Base-by-base conservation (phyloP, 176 grass and related monocot genomes). In the bread wheat (Triticum aestivum) region DNA sequence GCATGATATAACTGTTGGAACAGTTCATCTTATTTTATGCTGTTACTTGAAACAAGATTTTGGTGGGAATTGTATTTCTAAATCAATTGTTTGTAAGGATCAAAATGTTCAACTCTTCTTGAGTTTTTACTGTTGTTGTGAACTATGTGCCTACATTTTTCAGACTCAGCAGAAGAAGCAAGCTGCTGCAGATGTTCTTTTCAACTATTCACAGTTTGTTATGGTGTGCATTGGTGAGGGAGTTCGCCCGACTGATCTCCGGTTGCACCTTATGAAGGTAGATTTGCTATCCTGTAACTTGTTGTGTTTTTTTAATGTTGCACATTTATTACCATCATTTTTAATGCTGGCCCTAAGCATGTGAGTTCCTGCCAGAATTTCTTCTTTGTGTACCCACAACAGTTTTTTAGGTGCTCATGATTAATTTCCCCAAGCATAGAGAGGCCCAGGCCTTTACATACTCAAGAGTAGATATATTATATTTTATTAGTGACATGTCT, bases 181-280 rank as follows among this genome's bases (percentile, higher is more conserved):
- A 87, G 92, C 92, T 34, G 94, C 94, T 74, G 92, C 90, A 7
- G 97, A 96, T 87, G 97, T 94, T 71, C 87, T 94, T 77, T 89
- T 90, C 33, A 90, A 98, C 65, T 98, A 98, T 86, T 96, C 97
- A 6, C 90, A 94, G 27, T 98, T 98, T 88, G 92, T 89, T 75
- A 93, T 94, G 92, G 97, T 96, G 20, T 98, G 97, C 90, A 94
- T 98, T 70, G 97, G 97, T 12, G 92, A 98, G 84, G 97, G 87
- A 17, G 87, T 98, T 89, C 89, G 85, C 18, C 94, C 97, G 26
- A 91, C 87, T 88, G 97, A 98, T 92, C 85, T 98, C 27, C 92
- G 94, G 72, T 88, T 98, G 64, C 94, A 98, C 72, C 90, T 96
- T 83, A 98, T 96, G 92, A 98, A 98, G 90, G 96, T 98, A 85